Conservation (phyloP, 495 filamentous ascomycete species). For the Daldinia concentrica region DNA sequence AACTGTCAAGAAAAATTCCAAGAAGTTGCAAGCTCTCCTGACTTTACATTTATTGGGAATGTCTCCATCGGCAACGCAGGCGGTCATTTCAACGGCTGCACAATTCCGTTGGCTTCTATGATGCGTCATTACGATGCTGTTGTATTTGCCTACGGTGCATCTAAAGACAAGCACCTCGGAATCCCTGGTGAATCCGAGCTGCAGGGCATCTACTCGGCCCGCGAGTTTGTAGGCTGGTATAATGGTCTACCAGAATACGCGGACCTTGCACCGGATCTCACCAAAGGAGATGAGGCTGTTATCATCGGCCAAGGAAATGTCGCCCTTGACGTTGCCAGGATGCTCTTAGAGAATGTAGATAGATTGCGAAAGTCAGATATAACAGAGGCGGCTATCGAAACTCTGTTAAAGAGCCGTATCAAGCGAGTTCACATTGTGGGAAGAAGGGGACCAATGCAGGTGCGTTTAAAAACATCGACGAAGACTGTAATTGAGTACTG, state of each 20-base stretch:
- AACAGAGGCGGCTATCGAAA: constrained; percentile 79
- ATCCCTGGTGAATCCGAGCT: constrained; percentile 82
- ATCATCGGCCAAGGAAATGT: constrained; percentile 97
- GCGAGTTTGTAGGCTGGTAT: constrained; percentile 98
- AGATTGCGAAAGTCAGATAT: constrained; percentile 85
- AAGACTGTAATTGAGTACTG: constrained; percentile 30
- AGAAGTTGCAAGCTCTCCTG: constrained; percentile 79
- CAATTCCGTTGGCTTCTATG: constrained; percentile 72
- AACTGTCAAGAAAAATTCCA: constrained; percentile 95
- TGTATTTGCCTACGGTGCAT: constrained; percentile 91
- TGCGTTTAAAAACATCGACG: constrained; percentile 60
- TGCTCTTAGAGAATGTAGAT: constrained; percentile 78
- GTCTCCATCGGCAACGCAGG: constrained; percentile 73
- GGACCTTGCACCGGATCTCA: constrained; percentile 77
- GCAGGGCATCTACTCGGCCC: constrained; percentile 82
- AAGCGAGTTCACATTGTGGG: constrained; percentile 86
- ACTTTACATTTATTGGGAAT: constrained; percentile 94
- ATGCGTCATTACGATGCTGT: constrained; percentile 90
- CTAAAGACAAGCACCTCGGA: constrained; percentile 77
- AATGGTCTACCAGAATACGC: constrained; percentile 91
- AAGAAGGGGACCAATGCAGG: constrained; percentile 86
- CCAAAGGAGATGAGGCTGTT: constrained; percentile 81
- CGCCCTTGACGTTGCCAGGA: constrained; percentile 90
- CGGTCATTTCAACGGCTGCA: constrained; percentile 53
- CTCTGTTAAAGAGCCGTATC: constrained; percentile 75